Evolutionary conservation across 1,139 yeast genomes (phyloP), one percentile per base, ranked within the genome.

Genomic region (Lizanozyma gosingica): DNA sequence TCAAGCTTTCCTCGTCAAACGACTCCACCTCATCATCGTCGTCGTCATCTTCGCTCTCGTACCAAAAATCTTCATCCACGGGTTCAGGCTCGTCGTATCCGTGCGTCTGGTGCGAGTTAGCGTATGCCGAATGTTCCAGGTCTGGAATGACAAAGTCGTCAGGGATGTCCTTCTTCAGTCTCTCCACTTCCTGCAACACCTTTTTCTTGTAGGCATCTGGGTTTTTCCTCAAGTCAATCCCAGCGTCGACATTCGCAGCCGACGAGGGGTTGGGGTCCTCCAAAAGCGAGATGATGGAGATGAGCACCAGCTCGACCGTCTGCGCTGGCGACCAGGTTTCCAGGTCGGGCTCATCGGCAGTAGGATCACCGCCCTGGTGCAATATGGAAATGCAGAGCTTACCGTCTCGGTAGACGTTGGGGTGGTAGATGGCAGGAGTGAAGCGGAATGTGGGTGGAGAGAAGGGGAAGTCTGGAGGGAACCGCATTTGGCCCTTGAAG

Each of bases 251-350:
- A 59, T 92, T 92, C 4, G 98, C 98, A 3, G 98, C 97, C 4
- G 95, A 84, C 43, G 80, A 78, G 40, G 83, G 86, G 62, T 90
- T 90, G 41, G 97, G 97, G 61, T 90, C 97, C 55, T 88, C 95
- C 53, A 90, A 73, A 43, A 90, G 72, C 4, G 96, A 86, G 34
- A 90, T 85, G 51, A 90, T 90, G 38, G 95, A 84, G 45, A 90
- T 83, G 54, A 90, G 74, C 9, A 90, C 96, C 35, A 86, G 73
- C 62, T 90, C 97, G 8, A 87, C 97, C 14, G 94, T 83, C 64
- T 90, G 97, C 2, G 95, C 97, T 0, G 97, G 97, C 36, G 92
- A 79, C 97, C 97, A 90, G 17, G 90, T 84, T 60, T 84, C 97
- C 45, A 83, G 81, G 53, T 87, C 96, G 3, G 90, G 94, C 59